A percentile compares a stretch with the other conserved stretches of the same genome.
These are phyloP conservation scores for Echites panduratus DNA, from an alignment of 257 asterid species.

Conservation along the genomic window DNA sequence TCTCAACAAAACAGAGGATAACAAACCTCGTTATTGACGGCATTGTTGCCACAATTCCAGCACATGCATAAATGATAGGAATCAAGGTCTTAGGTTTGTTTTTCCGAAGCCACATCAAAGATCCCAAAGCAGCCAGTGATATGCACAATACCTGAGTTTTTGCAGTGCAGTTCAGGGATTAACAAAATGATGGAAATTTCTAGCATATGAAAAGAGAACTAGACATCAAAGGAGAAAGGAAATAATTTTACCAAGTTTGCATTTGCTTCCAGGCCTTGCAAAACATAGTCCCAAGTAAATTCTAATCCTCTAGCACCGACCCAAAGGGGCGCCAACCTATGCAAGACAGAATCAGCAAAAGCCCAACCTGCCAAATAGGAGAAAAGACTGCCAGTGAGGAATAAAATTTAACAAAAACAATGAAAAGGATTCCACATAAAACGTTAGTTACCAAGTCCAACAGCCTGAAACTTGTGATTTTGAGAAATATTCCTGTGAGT, in stretches of 20 bases:
- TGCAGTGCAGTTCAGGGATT: not conserved
- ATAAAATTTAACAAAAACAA: not conserved
- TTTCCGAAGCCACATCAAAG: slow-evolving; percentile 94
- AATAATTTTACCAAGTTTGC: slow-evolving; percentile 67
- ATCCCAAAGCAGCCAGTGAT: slow-evolving; percentile 90
- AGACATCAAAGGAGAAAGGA: slow-evolving; percentile 7
- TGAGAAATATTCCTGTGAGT: slow-evolving; percentile 97
- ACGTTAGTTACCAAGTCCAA: slow-evolving; percentile 79
- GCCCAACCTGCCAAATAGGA: slow-evolving; percentile 78
- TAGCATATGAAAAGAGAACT: not conserved
- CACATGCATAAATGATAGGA: slow-evolving; percentile 79
- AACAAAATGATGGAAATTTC: not conserved
- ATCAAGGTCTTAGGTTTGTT: slow-evolving; percentile 90
- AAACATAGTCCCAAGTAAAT: slow-evolving; percentile 92
- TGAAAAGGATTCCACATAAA: not conserved
- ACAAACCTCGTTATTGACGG: slow-evolving; percentile 82
- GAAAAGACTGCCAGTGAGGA: not conserved
- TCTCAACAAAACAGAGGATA: not conserved
- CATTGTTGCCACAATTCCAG: slow-evolving; percentile 90
- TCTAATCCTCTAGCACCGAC: slow-evolving; percentile 97
- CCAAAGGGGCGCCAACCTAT: slow-evolving; percentile 97
- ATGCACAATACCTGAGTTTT: slow-evolving; percentile 65
- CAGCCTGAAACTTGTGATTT: slow-evolving; percentile 98
- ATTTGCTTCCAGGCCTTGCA: slow-evolving; percentile 97
- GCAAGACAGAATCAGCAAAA: slow-evolving; percentile 95